Base-by-base conservation (phyloP, 1,139 yeast species). In the Yamadazyma songkhlaensis region DNA sequence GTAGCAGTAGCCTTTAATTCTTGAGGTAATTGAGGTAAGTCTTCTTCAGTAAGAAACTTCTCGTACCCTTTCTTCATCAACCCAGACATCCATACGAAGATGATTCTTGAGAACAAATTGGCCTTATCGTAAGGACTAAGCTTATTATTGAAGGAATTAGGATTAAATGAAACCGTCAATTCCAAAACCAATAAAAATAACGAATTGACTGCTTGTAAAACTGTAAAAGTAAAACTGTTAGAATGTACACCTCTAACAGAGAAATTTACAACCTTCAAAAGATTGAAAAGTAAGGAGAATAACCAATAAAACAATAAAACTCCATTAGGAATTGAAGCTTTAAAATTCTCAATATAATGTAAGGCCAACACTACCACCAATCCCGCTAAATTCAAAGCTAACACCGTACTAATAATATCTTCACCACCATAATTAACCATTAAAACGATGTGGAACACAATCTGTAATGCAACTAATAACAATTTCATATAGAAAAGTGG, bases 21-120 rank as follows among this genome's bases (percentile, higher is more conserved):
- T 9, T 64, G 54, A 11, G 98, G 97, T 42, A 92, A 71, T 13
- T 79, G 74, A 11, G 97, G 97, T 48, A 92, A 72, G 59, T 92
- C 97, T 2, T 68, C 66, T 53, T 85, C 92, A 9, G 82, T 75
- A 48, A 92, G 70, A 56, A 63, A 92, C 40, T 83, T 81, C 22
- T 70, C 61, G 55, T 85, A 87, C 17, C 99, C 99, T 41, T 75
- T 76, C 54, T 73, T 81, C 96, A 92, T 90, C 54, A 92, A 68
- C 4, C 83, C 86, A 2, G 90, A 79, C 95, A 92, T 85, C 99
- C 99, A 92, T 30, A 79, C 69, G 59, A 92, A 92, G 0, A 95
- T 81, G 41, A 94, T 67, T 44, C 77, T 74, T 12, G 95, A 80
- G 53, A 90, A 89, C 17, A 89, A 65, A 54, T 90, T 85, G 9